Base-by-base conservation (phyloP, 331 rosid genomes). In the Malus hybrid region DNA sequence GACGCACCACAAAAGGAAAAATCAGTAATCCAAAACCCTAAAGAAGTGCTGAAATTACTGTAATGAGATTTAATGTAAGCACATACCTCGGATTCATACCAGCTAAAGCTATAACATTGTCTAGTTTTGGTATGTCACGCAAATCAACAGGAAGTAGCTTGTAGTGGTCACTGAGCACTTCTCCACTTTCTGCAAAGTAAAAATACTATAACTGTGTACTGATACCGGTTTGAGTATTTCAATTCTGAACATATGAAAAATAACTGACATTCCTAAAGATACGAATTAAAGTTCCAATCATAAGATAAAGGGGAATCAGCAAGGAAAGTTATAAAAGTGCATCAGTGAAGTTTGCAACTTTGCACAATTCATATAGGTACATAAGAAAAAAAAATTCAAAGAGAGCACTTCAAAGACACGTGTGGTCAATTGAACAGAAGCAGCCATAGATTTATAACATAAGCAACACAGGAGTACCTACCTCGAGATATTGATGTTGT, bases 111-210 rank as follows among this genome's bases (percentile, higher is more conserved):
- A 92, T 79, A 75, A 92, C 77, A 74, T 87, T 86, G 62, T 77
- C 79, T 83, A 94, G 86, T 36, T 87, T 77, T 74, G 77, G 80
- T 60, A 67, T 69, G 67, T 92, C 88, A 14, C 97, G 91, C 79
- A 94, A 80, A 85, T 94, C 97, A 73, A 86, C 85, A 65, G 97
- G 99, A 34, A 94, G 91, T 72, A 92, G 85, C 81, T 90, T 94
- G 74, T 94, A 94, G 67, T 89, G 90, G 71, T 89, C 97, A 62
- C 97, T 79, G 72, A 84, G 59, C 75, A 91, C 97, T 87, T 94
- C 97, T 74, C 98, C 99, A 80, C 82, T 91, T 78, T 92, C 99
- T 94, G 87, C 75, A 87, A 77, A 80, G 65, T 12, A 78, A 70
- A 61, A 71, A 77, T 42, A 64, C 71, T 22, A 63, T 54, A 79